Base-by-base conservation (phyloP, 208 protist species). In the Crithidia thermophila region DNA sequence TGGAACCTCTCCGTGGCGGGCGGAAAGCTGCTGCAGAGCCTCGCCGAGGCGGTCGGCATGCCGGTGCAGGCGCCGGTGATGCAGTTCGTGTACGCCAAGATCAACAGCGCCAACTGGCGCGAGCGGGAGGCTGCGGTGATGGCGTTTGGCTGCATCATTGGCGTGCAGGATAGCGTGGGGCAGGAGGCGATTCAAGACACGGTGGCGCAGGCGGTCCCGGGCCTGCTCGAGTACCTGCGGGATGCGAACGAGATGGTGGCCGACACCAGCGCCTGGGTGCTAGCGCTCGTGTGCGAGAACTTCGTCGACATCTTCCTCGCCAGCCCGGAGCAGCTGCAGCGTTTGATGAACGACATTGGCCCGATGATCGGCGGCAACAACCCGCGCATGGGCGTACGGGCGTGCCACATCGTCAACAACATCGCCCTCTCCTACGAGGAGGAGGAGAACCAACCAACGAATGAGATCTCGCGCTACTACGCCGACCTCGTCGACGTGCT, bases 101-200 rank as follows among this genome's bases (percentile, higher is more conserved):
- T 99, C 61, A 82, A 85, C 47, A 87, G 79, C 56, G 11, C 62
- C 3, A 85, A 98, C 47, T 99, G 98, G 98, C 88, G 84, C n/a
- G 52, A 90, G n/a, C 84, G 90, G 8, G 98, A 99, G 77, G 98
- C 98, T 13, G 90, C 98, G 7, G 84, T 94, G 20, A 88, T 98
- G 59, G 96, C 97, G 8, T 99, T 99, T 58, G 98, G 97, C 46
- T 98, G 95, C 42, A 97, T 99, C 42, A 85, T 99, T 21, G 95
- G 98, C 57, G 96, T 97, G 51, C 92, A 96, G n/a, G 68, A 84
- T n/a, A 6, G 66, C 13, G 74, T 67, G 10, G 72, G 69, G 28
- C 77, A 80, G 67, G 72, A 75, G 50, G 79, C 67, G 13, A 89
- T 99, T 58, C 78, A 82, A 28, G 91, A 94, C 45, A 87, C 96